Percentiles rank a stretch among this genome's conserved stretches.
Conservation (phyloP, 345 rosid genomes). For the Anastatica hierochuntica region DNA sequence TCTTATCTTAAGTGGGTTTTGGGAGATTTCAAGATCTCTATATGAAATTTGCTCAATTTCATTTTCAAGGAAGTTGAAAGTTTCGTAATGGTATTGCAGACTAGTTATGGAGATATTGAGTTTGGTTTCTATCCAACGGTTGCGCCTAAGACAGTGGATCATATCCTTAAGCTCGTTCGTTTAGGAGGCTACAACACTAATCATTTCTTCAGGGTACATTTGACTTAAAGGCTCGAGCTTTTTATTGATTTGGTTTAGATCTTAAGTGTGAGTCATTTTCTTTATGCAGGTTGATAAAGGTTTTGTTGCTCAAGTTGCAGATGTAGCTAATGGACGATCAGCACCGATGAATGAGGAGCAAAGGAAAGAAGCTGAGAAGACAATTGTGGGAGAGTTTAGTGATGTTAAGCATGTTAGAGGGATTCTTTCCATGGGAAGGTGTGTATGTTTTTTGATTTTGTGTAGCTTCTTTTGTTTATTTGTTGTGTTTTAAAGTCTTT, state of each 20-base stretch:
- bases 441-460: neutral
- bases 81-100: slow-evolving; percentile 31
- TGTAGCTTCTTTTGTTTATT: neutral
- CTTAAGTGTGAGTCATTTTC: neutral
- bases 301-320: slow-evolving; percentile 97
- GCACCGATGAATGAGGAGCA: slow-evolving; percentile 71
- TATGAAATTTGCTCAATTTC: neutral
- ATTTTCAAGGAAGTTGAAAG: neutral
- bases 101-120: slow-evolving; percentile 78
- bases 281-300: slow-evolving; percentile 73
- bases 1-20: neutral
- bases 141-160: slow-evolving; percentile 89
- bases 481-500: too few relatives aligned
- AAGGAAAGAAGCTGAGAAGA: slow-evolving; percentile 29
- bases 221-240: slow-evolving; percentile 6
- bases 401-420: slow-evolving; percentile 49
- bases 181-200: slow-evolving; percentile 86
- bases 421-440: slow-evolving; percentile 86
- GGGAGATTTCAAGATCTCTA: neutral
- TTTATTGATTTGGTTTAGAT: neutral
- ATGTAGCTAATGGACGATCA: slow-evolving; percentile 60
- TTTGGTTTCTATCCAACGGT: slow-evolving; percentile 80
- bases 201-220: slow-evolving; percentile 81
- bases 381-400: slow-evolving; percentile 80
- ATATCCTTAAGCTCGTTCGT: slow-evolving; percentile 89